phyloP scores from a whole-genome alignment of 768 basidiomycete genomes.

The Auriscalpium orientale region DNA sequence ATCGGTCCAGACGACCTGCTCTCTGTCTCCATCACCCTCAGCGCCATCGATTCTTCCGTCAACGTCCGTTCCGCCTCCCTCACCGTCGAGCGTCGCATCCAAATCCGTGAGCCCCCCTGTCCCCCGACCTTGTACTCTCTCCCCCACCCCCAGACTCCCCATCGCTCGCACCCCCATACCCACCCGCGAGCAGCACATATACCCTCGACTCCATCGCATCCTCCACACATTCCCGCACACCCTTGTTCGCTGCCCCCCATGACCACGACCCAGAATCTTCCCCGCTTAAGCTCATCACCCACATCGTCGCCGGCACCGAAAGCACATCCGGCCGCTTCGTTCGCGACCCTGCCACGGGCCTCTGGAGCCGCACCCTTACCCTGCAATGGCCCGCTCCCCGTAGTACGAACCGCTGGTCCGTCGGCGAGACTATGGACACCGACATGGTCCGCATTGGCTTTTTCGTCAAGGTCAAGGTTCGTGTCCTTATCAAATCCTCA shows the following conservation, averaged over 20 bases:
- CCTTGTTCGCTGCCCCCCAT: conserved; percentile 13
- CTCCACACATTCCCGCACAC: conserved; percentile 7
- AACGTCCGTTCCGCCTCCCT: conserved; percentile 57
- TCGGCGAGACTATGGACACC: conserved; percentile 70
- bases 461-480: conserved; percentile 62
- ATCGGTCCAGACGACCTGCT: conserved; percentile 71
- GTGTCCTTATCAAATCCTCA: conserved; percentile 13
- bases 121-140: conserved; percentile 17
- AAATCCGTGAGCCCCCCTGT: conserved; percentile 37
- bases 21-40: conserved; percentile 53
- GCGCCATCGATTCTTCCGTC: conserved; percentile 50
- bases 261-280: conserved; percentile 7
- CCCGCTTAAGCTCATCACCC: conserved; percentile 35
- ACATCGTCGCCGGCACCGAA: conserved; percentile 50
- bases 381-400: conserved; percentile 68
- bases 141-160: conserved; percentile 18
- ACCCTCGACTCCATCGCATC: conserved; percentile 1
- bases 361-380: conserved; percentile 58
- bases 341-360: conserved; percentile 42
- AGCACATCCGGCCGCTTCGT: conserved; percentile 33
- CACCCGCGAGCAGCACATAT: conserved; percentile 1
- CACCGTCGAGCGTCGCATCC: conserved; percentile 65
- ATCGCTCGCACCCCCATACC: conserved; percentile 11
- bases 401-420: conserved; percentile 66
- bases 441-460: conserved; percentile 60